These are phyloP conservation scores for Trypanosoma cruzi DNA, from an alignment of 208 protist species.

Conservation along the genomic window DNA sequence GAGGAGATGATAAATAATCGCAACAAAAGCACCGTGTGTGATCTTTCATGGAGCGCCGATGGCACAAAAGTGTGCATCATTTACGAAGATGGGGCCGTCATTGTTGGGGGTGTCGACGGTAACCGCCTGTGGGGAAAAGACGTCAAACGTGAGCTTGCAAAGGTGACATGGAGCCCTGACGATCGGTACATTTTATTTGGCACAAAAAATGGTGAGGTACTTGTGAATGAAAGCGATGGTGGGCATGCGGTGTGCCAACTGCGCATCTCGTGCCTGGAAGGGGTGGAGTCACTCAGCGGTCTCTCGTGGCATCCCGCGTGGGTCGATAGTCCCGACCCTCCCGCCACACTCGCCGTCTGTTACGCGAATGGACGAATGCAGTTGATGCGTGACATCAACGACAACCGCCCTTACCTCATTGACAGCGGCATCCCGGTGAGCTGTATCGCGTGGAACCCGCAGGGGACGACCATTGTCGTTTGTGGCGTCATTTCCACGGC, in stretches of 20 bases:
- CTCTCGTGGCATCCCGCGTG: constrained; percentile 88
- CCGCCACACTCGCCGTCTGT: constrained; percentile 88
- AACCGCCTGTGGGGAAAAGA: constrained; percentile 96
- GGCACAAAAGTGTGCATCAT: constrained; percentile 97
- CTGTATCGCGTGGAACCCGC: constrained; percentile 93
- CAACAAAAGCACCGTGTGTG: constrained; percentile 93
- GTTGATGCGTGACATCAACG: constrained; percentile 90
- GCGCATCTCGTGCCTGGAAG: constrained; percentile 51
- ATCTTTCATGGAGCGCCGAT: constrained; percentile 94
- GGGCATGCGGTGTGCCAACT: constrained; percentile 85
- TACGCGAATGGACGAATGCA: constrained; percentile 91
- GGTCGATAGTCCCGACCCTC: constrained; percentile 77
- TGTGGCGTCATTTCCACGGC: constrained; percentile 57
- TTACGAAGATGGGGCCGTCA: constrained; percentile 97
- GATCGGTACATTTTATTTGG: constrained; percentile 92
- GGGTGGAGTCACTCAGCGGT: constrained; percentile 47
- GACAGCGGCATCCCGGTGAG: constrained; percentile 84
- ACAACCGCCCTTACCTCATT: constrained; percentile 90
- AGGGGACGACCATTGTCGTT: constrained; percentile 93
- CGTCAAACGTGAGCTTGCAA: constrained; percentile 80
- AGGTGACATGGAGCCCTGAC: constrained; percentile 96
- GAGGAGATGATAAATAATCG: constrained; percentile 99
- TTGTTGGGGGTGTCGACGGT: constrained; percentile 96
- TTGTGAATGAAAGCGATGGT: constrained; percentile 83
- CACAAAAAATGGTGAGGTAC: constrained; percentile 86